A percentile compares a stretch with the other conserved stretches of the same genome.
These are phyloP conservation scores for Prunus yedoensis DNA, from an alignment of 331 rosid species.

Conservation along the genomic window DNA sequence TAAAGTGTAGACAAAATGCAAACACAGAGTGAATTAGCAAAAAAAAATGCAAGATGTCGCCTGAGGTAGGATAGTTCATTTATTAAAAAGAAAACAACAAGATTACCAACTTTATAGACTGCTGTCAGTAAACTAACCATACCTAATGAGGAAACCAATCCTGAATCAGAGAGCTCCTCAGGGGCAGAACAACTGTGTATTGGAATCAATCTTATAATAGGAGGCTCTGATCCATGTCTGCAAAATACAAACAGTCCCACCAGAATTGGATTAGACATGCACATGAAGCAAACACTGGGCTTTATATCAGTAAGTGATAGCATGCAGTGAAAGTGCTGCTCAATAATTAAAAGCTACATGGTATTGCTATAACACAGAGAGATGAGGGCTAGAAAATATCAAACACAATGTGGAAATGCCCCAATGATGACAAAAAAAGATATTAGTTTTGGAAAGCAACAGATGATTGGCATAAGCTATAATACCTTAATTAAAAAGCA, in stretches of 20 bases:
- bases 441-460: neutral
- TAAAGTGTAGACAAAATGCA: neutral
- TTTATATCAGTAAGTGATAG: neutral
- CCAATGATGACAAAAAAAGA: no score
- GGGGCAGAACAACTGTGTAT: conserved; percentile 91
- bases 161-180: conserved; percentile 60
- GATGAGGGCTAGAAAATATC: no score
- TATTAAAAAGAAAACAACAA: neutral
- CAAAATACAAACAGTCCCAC: conserved; percentile 17
- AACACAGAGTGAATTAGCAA: neutral
- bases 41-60: neutral
- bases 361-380: no score
- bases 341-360: neutral
- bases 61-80: neutral
- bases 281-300: conserved; percentile 11
- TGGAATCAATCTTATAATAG: conserved; percentile 85
- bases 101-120: neutral
- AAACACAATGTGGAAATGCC: no score
- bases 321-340: conserved; percentile 3
- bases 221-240: conserved; percentile 75
- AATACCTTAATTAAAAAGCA: neutral
- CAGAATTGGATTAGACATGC: conserved; percentile 25
- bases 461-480: neutral
- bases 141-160: conserved; percentile 61
- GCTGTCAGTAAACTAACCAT: conserved; percentile 26